Evolutionary conservation across 345 rosid genomes (phyloP).

Genomic region (Draba incana): DNA sequence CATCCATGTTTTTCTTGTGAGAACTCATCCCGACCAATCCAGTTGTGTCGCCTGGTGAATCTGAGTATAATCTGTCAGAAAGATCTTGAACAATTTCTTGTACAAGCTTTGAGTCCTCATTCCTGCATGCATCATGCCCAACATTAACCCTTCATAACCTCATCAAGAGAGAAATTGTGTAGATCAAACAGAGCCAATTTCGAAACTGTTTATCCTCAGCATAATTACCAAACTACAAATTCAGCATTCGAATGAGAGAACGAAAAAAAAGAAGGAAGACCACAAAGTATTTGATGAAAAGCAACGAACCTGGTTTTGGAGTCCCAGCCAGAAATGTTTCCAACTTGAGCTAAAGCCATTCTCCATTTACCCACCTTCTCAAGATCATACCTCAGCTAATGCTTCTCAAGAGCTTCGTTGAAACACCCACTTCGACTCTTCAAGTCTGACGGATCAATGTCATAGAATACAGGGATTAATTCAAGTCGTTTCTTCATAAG

Average conservation of each 20-base stretch:
- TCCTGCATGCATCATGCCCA: conserved; percentile 8
- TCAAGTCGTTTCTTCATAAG: conserved; percentile 6
- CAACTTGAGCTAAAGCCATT: conserved; percentile 11
- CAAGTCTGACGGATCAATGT: conserved; percentile 21
- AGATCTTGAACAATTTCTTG: conserved; percentile 20
- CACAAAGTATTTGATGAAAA: not conserved
- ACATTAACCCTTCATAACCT: not conserved
- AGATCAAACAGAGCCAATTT: conserved; percentile 1
- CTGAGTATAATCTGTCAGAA: not conserved
- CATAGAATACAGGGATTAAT: conserved; percentile 28
- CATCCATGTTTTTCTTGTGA: conserved; percentile 10
- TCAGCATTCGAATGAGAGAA: not conserved
- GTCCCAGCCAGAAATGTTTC: conserved; percentile 30
- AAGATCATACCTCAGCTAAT: not conserved
- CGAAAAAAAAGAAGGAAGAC: no score
- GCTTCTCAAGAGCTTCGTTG: not conserved
- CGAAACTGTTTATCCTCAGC: not conserved
- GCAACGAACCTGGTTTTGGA: conserved; percentile 24
- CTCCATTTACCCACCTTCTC: conserved; percentile 23
- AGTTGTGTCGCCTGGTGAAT: not conserved
- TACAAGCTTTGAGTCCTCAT: conserved; percentile 22
- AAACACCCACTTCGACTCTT: conserved; percentile 17
- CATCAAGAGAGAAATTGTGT: not conserved
- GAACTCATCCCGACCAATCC: conserved; percentile 28
- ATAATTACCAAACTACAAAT: not conserved